phyloP scores from a whole-genome alignment of 495 filamentous ascomycete species.

The Wilcoxina mikolae region DNA sequence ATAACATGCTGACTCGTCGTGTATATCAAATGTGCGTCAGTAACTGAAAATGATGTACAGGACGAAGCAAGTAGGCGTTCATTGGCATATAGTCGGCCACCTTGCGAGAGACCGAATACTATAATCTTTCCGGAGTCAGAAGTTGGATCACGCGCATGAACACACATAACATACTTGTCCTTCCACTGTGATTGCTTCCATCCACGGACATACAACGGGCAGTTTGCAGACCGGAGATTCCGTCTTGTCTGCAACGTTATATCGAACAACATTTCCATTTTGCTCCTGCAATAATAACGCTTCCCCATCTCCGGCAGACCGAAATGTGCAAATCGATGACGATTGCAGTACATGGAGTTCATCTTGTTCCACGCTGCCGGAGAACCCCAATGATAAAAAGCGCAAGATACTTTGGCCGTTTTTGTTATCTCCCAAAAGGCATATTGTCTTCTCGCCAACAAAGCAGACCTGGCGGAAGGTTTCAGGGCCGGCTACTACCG shows the following conservation, averaged over 20 bases:
- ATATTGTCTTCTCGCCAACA: constrained; percentile 19
- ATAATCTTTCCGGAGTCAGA: constrained; percentile 17
- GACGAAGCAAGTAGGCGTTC: constrained; percentile 57
- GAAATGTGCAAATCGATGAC: neutral
- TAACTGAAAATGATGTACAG: constrained; percentile 80
- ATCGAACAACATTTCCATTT: constrained; percentile 27
- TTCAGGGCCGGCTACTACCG: neutral
- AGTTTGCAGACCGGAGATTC: constrained; percentile 30
- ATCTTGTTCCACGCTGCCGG: neutral
- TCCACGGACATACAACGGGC: constrained; percentile 39
- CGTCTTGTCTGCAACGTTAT: constrained; percentile 18
- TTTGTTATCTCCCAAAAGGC: constrained; percentile 1
- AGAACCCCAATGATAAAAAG: neutral
- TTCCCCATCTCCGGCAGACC: neutral
- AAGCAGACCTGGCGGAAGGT: constrained; percentile 20
- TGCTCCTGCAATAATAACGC: constrained; percentile 26
- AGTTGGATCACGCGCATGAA: too few relatives aligned
- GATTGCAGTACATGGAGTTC: neutral
- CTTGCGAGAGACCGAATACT: constrained; percentile 50
- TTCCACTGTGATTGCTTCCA: constrained; percentile 30
- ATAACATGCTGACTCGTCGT: constrained; percentile 82
- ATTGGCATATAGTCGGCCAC: constrained; percentile 66
- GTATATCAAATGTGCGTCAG: constrained; percentile 69
- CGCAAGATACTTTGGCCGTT: neutral
- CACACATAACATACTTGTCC: constrained; percentile 13